Base-by-base conservation (phyloP, 768 basidiomycete genomes). In the Lactarius akahatsu region DNA sequence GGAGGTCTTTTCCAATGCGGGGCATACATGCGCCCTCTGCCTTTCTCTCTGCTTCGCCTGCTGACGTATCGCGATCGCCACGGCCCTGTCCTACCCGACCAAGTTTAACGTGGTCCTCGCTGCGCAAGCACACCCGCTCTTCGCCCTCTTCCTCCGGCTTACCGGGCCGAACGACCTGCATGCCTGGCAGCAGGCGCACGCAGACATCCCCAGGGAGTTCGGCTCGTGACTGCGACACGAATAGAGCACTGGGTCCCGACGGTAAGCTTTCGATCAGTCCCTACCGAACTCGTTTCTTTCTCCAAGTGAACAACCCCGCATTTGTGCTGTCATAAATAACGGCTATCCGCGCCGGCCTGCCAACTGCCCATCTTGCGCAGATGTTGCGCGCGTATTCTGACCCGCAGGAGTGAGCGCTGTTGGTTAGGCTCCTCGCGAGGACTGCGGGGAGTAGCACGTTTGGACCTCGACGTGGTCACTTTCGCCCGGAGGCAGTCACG, bases 161-260 rank as follows among this genome's bases (percentile, higher is more conserved):
- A 54, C 86, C 23, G 87, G 87, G 1, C 75, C 92, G 0, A 59
- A 81, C 34, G 86, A 92, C 66, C 88, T 87, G 70, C 80, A 79
- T 40, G 70, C 79, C 9, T 95, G 92, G 92, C 77, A 78, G 34
- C 76, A 76, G 54, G 79, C 74, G 38, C 81, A 92, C 73, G 65
- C 81, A 0, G 77, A 74, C 28, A 74, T 78, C 0, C 74, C 90
- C n/a, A 76, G 81, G 64, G 82, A 85, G 72, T 81, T 88, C 72
- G 77, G 92, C 90, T 23, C 40, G 70, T 61, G 34, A 34, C 86
- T 30, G 67, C 76, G 26, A 78, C 82, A 30, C 80, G 91, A 66
- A 91, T 95, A 34, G 94, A 95, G 75, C 87, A 84, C 72, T 94
- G 92, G 91, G 86, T 87, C 47, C 95, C 68, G 91, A 94, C 77